phyloP scores from a whole-genome alignment of 805 yeast genomes.

The Suhomyces sp. region DNA sequence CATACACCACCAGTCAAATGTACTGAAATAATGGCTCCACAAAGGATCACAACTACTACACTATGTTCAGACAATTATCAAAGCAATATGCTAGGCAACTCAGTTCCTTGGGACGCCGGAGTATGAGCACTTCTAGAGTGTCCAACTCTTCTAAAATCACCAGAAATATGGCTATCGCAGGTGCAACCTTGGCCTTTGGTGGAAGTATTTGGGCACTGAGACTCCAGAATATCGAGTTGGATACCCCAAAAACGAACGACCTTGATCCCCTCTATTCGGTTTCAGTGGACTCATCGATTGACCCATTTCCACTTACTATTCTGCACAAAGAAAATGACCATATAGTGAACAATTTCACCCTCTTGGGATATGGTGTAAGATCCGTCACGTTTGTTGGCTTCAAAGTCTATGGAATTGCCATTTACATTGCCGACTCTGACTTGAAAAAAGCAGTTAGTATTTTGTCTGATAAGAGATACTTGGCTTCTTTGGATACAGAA shows the following conservation, averaged over 20 bases:
- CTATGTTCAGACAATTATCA: conserved; percentile 4
- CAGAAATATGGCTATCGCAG: not conserved
- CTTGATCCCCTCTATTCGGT: conserved; percentile 24
- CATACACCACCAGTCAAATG: not conserved
- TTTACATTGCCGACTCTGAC: conserved; percentile 70
- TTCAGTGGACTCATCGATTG: conserved; percentile 49
- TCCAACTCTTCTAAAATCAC: not conserved
- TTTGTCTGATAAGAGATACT: conserved; percentile 1
- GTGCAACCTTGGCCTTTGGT: not conserved
- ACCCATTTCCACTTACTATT: conserved; percentile 42
- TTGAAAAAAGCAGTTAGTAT: conserved; percentile 16
- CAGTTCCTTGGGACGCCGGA: not conserved
- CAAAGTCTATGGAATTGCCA: conserved; percentile 84
- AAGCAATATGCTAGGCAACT: not conserved
- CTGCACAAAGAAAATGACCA: conserved; percentile 7
- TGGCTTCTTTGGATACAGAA: conserved; percentile 2
- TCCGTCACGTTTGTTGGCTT: conserved; percentile 77
- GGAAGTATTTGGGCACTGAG: not conserved
- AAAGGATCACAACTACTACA: not conserved
- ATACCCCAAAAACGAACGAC: conserved; percentile 5
- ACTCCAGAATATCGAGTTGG: conserved; percentile 1
- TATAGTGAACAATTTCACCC: conserved; percentile 39
- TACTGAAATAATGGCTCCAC: not conserved
- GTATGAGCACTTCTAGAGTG: not conserved
- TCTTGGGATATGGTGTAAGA: conserved; percentile 80